Conservation (phyloP, 2,329 filamentous ascomycete species). For the Akanthomyces muscarius region DNA sequence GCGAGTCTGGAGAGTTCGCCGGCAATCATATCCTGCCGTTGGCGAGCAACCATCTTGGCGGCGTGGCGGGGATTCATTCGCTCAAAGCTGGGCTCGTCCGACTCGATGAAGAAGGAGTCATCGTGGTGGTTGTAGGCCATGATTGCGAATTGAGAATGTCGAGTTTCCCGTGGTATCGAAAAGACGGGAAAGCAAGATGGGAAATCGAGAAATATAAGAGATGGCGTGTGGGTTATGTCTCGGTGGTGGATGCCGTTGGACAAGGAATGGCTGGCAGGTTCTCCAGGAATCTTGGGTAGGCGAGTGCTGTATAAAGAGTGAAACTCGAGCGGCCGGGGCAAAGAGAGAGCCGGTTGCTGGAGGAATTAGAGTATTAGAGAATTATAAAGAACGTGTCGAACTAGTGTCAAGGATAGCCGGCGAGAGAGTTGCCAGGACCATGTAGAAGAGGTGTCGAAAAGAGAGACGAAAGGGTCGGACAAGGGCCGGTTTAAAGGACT, state of each 20-base stretch:
- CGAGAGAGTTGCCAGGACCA: constrained; percentile 44
- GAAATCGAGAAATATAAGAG: constrained; percentile 25
- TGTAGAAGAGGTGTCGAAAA: constrained; percentile 29
- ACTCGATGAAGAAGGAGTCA: constrained; percentile 53
- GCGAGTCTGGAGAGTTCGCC: constrained; percentile 83
- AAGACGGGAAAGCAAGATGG: constrained; percentile 20
- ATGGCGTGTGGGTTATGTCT: constrained; percentile 18
- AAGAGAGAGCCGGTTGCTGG: constrained; percentile 38
- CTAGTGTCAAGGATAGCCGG: constrained; percentile 51
- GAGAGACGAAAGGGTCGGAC: constrained; percentile 40
- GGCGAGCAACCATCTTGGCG: constrained; percentile 71
- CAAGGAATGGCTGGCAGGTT: constrained; percentile 48
- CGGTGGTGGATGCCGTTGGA: constrained; percentile 24
- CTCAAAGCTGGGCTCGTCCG: constrained; percentile 45
- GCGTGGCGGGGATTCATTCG: constrained; percentile 70
- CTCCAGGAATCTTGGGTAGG: constrained; percentile 49
- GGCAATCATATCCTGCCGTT: constrained; percentile 82
- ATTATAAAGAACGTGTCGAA: constrained; percentile 55
- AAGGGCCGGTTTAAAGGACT: constrained; percentile 45
- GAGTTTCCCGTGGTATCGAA: constrained; percentile 10
- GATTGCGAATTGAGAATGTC: constrained; percentile 22
- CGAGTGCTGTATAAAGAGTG: constrained; percentile 38
- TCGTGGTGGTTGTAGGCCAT: constrained; percentile 46
- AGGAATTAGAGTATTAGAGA: constrained; percentile 49
- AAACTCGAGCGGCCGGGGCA: constrained; percentile 28